Percentiles rank a stretch among this genome's conserved stretches.
phyloP scores from a whole-genome alignment of 2,329 filamentous ascomycete species.

The Verticillium dahliae region DNA sequence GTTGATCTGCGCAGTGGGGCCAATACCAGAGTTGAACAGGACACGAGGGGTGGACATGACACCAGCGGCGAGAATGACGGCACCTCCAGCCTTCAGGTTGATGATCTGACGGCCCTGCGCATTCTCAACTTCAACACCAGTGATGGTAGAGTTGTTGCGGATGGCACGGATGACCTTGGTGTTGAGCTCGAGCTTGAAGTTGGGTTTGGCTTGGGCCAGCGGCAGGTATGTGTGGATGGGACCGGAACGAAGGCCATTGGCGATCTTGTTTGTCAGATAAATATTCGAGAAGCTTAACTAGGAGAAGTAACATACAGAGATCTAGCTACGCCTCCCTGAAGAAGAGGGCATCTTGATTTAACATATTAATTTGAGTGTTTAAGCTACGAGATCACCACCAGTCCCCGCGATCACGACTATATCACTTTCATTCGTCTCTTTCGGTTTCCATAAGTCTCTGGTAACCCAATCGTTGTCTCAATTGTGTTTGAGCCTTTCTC shows the following conservation, averaged over 20 bases:
- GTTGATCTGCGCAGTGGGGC: conserved; percentile 38
- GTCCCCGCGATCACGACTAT: no score
- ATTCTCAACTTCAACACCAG: conserved; percentile 22
- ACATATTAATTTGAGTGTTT: no score
- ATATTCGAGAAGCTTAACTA: neutral
- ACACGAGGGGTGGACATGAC: conserved; percentile 29
- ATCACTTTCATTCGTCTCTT: no score
- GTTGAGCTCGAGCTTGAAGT: conserved; percentile 25
- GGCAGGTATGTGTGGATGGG: conserved; percentile 29
- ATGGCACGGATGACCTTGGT: conserved; percentile 15
- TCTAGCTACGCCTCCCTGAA: no score
- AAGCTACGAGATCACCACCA: no score
- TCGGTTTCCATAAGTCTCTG: no score
- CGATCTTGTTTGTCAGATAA: conserved; percentile 6
- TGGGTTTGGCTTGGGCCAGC: conserved; percentile 24
- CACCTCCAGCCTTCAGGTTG: conserved; percentile 12
- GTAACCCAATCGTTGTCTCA: no score
- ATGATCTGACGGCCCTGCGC: conserved; percentile 13
- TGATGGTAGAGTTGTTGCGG: conserved; percentile 21
- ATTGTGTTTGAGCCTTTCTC: no score
- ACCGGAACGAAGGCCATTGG: conserved; percentile 12
- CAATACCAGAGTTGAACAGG: conserved; percentile 51
- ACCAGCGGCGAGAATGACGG: conserved; percentile 11
- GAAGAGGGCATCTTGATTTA: no score
- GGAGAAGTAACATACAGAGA: no score